These are phyloP conservation scores for Kodamaea anthophila DNA, from an alignment of 1,139 yeast genomes.

Conservation along the genomic window DNA sequence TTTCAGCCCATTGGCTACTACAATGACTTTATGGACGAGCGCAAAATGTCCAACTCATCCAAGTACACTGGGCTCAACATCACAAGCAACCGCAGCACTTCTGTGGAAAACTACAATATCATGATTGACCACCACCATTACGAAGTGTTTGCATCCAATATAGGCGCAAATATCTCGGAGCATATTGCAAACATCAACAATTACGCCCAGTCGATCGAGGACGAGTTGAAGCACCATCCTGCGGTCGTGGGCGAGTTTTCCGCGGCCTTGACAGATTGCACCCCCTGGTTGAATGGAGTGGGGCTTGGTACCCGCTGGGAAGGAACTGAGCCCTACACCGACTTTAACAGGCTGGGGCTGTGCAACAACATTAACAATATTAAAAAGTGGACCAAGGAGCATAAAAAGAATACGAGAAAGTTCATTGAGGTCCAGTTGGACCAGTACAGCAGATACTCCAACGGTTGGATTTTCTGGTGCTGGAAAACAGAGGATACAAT, in stretches of 20 bases:
- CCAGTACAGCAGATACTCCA: conserved; percentile 32
- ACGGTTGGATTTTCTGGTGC: conserved; percentile 68
- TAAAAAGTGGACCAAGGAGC: conserved; percentile 30
- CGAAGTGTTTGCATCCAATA: conserved; percentile 48
- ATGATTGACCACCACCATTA: conserved; percentile 63
- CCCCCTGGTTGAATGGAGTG: conserved; percentile 60
- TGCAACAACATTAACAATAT: conserved; percentile 25
- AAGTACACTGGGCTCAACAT: too few species aligned
- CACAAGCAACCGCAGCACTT: too few species aligned
- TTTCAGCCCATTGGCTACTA: conserved; percentile 46
- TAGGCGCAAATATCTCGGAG: conserved; percentile 30
- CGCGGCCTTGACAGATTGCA: conserved; percentile 61
- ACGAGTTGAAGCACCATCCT: conserved; percentile 38
- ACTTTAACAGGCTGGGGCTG: conserved; percentile 24
- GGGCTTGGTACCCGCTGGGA: conserved; percentile 56
- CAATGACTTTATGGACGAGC: conserved; percentile 38
- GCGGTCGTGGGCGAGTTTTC: conserved; percentile 61
- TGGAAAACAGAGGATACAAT: conserved; percentile 57
- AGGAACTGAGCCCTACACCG: conserved; percentile 34
- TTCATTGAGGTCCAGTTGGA: conserved; percentile 41
- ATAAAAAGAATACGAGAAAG: conserved; percentile 43
- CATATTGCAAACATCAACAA: conserved; percentile 32
- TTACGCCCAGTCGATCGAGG: conserved; percentile 29
- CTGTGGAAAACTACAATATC: conserved; percentile 31
- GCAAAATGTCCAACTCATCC: conserved; percentile 7